A percentile compares a stretch with the other conserved stretches of the same genome.
phyloP scores from a whole-genome alignment of 441 rosid genomes.

The Omphalea diandra region DNA sequence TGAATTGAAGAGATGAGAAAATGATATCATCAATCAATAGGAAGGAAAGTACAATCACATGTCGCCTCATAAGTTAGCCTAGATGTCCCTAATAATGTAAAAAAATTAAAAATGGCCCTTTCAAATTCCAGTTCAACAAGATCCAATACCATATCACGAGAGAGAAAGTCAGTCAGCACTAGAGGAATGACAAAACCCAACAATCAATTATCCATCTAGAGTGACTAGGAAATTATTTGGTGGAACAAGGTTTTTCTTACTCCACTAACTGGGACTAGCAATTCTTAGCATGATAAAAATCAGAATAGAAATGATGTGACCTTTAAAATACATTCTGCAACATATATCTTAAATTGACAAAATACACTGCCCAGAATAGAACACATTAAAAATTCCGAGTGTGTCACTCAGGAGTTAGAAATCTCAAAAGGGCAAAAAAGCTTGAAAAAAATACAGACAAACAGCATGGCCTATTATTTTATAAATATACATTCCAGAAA shows the following conservation, averaged over 20 bases:
- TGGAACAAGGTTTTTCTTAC: neutral
- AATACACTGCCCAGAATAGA: neutral
- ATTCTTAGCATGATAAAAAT: neutral
- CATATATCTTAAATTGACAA: neutral
- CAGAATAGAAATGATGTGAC: neutral
- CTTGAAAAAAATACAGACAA: neutral
- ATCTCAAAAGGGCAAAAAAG: neutral
- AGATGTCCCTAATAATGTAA: neutral
- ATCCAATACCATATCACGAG: neutral
- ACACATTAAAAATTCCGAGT: neutral
- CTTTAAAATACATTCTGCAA: neutral
- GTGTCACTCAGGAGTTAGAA: neutral
- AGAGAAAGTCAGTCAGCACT: too few species aligned
- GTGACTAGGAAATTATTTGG: neutral
- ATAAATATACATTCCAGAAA: neutral
- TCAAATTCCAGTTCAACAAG: constrained; percentile 2
- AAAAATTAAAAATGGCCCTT: constrained; percentile 2
- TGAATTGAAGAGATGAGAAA: constrained; percentile 30
- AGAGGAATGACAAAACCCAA: neutral
- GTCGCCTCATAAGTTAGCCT: neutral
- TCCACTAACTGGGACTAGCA: neutral
- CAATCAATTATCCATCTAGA: constrained; percentile 5
- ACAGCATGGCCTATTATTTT: neutral
- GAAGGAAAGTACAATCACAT: constrained; percentile 5
- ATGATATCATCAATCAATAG: constrained; percentile 5